Conservation (phyloP, 2,329 filamentous ascomycete species). For the Fusarium goolgardi region DNA sequence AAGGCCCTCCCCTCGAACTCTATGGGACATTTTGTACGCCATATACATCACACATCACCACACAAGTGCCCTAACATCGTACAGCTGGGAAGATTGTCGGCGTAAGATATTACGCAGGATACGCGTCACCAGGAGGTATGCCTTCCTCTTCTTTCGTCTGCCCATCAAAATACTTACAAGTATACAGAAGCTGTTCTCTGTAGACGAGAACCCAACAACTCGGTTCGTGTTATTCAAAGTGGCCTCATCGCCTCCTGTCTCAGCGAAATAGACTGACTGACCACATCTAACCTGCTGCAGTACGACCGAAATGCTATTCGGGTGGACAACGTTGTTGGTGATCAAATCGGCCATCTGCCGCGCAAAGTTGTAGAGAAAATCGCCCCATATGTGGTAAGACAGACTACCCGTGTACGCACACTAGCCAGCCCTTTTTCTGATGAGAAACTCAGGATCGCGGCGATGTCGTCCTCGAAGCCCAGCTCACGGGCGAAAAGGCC, state of each 20-base stretch:
- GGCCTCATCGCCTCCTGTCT: constrained; percentile 18
- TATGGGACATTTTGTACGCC: constrained; percentile 60
- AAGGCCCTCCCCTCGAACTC: constrained; percentile 57
- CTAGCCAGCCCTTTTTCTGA: constrained; percentile 19
- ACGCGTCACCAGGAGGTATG: constrained; percentile 66
- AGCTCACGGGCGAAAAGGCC: constrained; percentile 74
- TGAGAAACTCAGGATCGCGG: constrained; percentile 61
- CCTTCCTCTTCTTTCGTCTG: neutral
- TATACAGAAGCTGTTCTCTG: constrained; percentile 67
- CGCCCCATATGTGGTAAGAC: constrained; percentile 74
- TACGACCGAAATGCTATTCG: constrained; percentile 83
- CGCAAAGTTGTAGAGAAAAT: constrained; percentile 75
- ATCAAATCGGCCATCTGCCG: constrained; percentile 84
- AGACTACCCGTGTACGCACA: neutral
- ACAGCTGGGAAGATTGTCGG: constrained; percentile 63
- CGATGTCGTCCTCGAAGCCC: constrained; percentile 74
- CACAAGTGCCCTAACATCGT: constrained; percentile 19
- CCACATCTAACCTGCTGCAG: constrained; percentile 35
- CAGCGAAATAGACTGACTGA: constrained; percentile 2
- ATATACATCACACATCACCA: neutral
- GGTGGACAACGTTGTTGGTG: constrained; percentile 78
- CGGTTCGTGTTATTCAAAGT: constrained; percentile 48
- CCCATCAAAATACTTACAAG: constrained; percentile 14
- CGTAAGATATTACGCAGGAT: constrained; percentile 70
- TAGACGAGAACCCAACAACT: constrained; percentile 74